phyloP scores from a whole-genome alignment of 1,139 yeast genomes.

The Entelexis paramagnoliae region DNA sequence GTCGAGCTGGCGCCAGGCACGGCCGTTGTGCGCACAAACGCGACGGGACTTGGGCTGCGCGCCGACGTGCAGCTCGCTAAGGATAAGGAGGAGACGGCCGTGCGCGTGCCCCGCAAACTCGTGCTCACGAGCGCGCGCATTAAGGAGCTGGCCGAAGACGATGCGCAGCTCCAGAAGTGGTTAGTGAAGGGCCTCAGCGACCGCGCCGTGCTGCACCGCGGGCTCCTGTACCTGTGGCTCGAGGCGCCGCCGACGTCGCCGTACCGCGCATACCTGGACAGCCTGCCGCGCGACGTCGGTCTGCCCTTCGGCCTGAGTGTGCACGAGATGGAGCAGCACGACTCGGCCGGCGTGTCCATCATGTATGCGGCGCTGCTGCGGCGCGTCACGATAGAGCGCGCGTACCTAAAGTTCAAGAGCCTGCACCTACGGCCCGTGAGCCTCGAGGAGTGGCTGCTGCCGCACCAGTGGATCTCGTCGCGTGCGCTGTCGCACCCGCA shows the following conservation, averaged over 20 bases:
- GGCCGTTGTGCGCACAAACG: background rate
- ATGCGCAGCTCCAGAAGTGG: slow-evolving; percentile 21
- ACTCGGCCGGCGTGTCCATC: slow-evolving; percentile 26
- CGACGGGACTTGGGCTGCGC: slow-evolving; percentile 1
- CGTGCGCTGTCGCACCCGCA: slow-evolving; percentile 27
- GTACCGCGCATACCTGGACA: slow-evolving; percentile 23
- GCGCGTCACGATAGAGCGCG: slow-evolving; percentile 24
- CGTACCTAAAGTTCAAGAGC: slow-evolving; percentile 23
- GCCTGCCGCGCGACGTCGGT: slow-evolving; percentile 26
- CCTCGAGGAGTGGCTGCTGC: slow-evolving; percentile 27
- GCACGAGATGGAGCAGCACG: slow-evolving; percentile 26
- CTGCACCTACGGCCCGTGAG: slow-evolving; percentile 1
- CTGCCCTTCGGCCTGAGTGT: slow-evolving; percentile 30
- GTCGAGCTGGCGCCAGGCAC: background rate
- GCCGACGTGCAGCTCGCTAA: background rate
- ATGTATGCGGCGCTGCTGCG: slow-evolving; percentile 29
- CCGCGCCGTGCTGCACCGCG: slow-evolving; percentile 22
- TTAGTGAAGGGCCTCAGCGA: slow-evolving; percentile 20
- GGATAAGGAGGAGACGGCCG: background rate
- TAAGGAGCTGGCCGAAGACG: slow-evolving; percentile 20
- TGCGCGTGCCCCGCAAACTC: slow-evolving; percentile 24
- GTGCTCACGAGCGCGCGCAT: slow-evolving; percentile 23
- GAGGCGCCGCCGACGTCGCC: background rate
- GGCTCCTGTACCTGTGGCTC: slow-evolving; percentile 23
- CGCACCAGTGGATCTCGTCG: slow-evolving; percentile 32